phyloP scores from a whole-genome alignment of 441 rosid species.

The Adansonia gregorii region DNA sequence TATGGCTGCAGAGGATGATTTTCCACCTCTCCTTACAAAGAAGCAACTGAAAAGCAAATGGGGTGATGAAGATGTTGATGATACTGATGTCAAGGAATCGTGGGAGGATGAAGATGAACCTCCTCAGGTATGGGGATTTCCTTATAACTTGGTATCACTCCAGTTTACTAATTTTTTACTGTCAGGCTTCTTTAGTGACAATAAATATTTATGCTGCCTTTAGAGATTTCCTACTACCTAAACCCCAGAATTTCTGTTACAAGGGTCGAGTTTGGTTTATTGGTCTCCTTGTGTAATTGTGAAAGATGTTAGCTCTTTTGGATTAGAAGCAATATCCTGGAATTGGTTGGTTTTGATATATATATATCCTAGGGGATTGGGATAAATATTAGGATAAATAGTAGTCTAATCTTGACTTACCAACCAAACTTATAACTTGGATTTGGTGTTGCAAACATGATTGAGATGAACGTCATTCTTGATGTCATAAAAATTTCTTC shows the following conservation, averaged over 20 bases:
- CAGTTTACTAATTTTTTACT: not conserved
- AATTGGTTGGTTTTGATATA: not conserved
- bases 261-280: not conserved
- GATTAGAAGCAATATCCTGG: not conserved
- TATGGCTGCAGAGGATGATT: not conserved
- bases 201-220: no score
- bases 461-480: not conserved
- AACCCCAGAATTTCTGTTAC: no score
- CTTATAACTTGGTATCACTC: not conserved
- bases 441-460: not conserved
- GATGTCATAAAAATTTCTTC: not conserved
- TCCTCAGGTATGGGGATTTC: not conserved
- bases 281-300: not conserved
- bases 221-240: no score
- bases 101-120: not conserved
- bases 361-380: not conserved
- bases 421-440: not conserved
- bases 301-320: not conserved
- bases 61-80: constrained; percentile 1
- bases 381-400: not conserved
- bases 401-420: not conserved
- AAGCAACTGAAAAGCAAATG: not conserved
- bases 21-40: not conserved
- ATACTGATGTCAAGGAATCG: not conserved
- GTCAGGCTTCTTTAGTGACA: not conserved